Percentiles rank a stretch among this genome's conserved stretches.
Evolutionary conservation across 2,329 filamentous ascomycete genomes (phyloP).

Genomic region (Alternaria hordeiaustralica): DNA sequence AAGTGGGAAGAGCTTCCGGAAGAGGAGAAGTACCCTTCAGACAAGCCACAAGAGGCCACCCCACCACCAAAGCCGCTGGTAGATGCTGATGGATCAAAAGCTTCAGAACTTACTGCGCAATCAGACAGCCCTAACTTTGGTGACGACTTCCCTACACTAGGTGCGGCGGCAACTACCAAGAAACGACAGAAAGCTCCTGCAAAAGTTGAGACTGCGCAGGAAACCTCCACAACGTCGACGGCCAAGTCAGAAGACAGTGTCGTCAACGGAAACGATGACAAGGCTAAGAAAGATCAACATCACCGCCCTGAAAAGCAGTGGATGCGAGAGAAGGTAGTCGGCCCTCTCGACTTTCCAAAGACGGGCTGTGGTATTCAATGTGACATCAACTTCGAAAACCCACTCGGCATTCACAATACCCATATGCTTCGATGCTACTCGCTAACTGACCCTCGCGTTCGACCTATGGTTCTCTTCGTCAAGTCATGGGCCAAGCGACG

Average conservation of each 20-base stretch:
- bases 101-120: slow-evolving; percentile 9
- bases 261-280: slow-evolving; percentile 9
- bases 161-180: slow-evolving; percentile 2
- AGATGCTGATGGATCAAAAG: slow-evolving; percentile 17
- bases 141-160: slow-evolving; percentile 11
- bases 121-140: slow-evolving; percentile 7
- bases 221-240: slow-evolving; percentile 23
- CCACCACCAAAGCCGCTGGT: slow-evolving; percentile 13
- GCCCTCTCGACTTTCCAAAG: slow-evolving; percentile 77
- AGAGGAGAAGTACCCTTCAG: slow-evolving; percentile 51
- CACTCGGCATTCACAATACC: slow-evolving; percentile 84
- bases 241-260: slow-evolving; percentile 3
- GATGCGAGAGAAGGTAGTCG: slow-evolving; percentile 55
- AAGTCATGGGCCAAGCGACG: slow-evolving; percentile 90
- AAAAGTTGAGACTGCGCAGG: slow-evolving; percentile 6
- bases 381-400: slow-evolving; percentile 90
- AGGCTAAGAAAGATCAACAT: slow-evolving; percentile 20
- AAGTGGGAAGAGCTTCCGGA: slow-evolving; percentile 71
- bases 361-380: slow-evolving; percentile 81
- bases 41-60: slow-evolving; percentile 20
- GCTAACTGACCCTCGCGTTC: slow-evolving; percentile 76
- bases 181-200: slow-evolving; percentile 1
- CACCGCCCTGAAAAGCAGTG: slow-evolving; percentile 44
- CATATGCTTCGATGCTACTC: slow-evolving; percentile 83
- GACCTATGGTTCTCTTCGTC: slow-evolving; percentile 80